A percentile compares a stretch with the other conserved stretches of the same genome.
Conservation (phyloP, 2,329 filamentous ascomycete species). For the Aspergillus tamarii region DNA sequence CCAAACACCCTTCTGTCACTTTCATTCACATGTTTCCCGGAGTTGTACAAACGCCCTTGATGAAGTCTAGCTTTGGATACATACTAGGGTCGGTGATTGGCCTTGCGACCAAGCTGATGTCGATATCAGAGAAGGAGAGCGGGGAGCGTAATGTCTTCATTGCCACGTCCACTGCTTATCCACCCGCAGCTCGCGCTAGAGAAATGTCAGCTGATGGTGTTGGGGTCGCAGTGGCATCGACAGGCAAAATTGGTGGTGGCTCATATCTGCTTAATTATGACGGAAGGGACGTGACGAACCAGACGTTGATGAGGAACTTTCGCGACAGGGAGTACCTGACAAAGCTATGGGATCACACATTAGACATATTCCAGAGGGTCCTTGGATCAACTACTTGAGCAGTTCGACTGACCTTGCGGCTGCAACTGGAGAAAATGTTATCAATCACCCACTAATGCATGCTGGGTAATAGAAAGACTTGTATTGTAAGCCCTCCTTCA, state of each 20-base stretch:
- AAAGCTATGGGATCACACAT: not conserved
- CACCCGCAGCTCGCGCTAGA: not conserved
- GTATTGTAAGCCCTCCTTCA: too few relatives aligned
- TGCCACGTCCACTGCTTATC: not conserved
- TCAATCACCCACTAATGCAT: too few relatives aligned
- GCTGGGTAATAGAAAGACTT: too few relatives aligned
- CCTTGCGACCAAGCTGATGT: not conserved
- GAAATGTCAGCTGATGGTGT: not conserved
- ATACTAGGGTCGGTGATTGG: not conserved
- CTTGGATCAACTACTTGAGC: not conserved
- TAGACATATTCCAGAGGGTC: not conserved
- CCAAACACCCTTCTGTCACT: not conserved
- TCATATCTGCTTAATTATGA: not conserved
- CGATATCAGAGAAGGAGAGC: not conserved
- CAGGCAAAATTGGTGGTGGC: not conserved
- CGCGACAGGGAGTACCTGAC: not conserved
- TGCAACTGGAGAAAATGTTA: not conserved
- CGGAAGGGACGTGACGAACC: not conserved
- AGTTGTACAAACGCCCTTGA: not conserved
- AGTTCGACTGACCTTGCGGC: not conserved
- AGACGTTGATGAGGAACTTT: not conserved
- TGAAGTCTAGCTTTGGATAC: not conserved
- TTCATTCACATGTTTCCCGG: not conserved
- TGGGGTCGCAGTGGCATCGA: not conserved
- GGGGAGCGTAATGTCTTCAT: not conserved